Base-by-base conservation (phyloP, 371 early-diverging fungal genomes). In the Mortierella sp. region DNA sequence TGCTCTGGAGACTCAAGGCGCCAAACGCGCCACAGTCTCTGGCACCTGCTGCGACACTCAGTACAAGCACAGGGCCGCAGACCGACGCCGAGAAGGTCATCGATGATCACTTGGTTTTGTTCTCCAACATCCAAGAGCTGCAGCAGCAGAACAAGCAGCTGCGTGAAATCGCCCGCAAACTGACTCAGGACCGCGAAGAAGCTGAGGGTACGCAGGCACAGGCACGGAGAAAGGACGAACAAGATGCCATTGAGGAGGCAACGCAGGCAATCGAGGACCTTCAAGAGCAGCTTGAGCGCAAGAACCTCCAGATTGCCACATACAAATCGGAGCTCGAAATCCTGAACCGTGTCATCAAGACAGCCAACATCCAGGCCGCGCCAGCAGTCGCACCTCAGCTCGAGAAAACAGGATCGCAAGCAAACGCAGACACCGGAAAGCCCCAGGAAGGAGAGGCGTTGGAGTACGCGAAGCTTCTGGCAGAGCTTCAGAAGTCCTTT, bases 131-230 rank as follows among this genome's bases (percentile, higher is more conserved):
- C n/a, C 72, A 69, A 31, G 86, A 84, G 27, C 56, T 87, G 28
- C 87, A 84, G 42, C 78, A 78, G 24, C 87, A 87, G 65, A 87
- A 87, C 82, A 84, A 84, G 53, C 69, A 84, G 11, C 84, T 87
- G 44, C 78, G 87, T 39, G 79, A 81, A 39, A 73, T 81, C 1
- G 82, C 84, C 15, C 84, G 87, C 3, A 78, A 85, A 47, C 61
- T 86, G 50, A 83, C 80, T 3, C 66, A 60, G 49, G 79, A 80
- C 42, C 72, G 81, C 4, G 82, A 80, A 26, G 72, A 76, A 24
- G 81, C 83, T 6, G 85, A 87, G 49, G 72, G 73, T 28, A 50
- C 56, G 3, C 55, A 69, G 46, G 69, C 75, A 6, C 73, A 64
- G 28, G 75, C 64, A 7, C 61, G 60, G 47, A 81, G 76, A 50